Evolutionary conservation across 495 filamentous ascomycete genomes (phyloP), one percentile per base, ranked within the genome.

Genomic region (Lepraria neglecta): DNA sequence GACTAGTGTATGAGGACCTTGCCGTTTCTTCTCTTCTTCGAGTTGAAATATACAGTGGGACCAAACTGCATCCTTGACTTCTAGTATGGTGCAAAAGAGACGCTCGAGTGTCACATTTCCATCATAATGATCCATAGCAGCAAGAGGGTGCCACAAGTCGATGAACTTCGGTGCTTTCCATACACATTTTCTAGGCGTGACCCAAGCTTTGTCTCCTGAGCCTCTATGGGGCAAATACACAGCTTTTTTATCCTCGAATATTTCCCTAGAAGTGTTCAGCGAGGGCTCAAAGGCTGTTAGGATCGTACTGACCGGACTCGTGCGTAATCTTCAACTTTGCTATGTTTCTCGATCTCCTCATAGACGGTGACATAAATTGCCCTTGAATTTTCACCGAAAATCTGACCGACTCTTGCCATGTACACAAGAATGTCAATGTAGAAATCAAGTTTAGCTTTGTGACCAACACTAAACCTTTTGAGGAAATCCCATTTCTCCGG

Each of bases 151-250:
- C 24, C 17, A 63, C 3, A 11, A 12, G 6, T 9, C 12, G 60
- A 69, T 61, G 19, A 60, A 43, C 19, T 28, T 6, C 6, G 63
- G 63, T 31, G 63, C 69, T 42, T 69, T 59, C 67, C 63, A 66
- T 9, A 64, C n/a, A 38, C 65, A 69, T 3, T 48, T 0, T 24
- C 2, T 24, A 24, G 24, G 24, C 24, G 24, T 24, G 24, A 24
- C 4, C 40, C 0, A 15, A 60, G 54, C 1, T 9, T 1, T 14
- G 55, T 51, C 69, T 65, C 66, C 10, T 10, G 6, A 28, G 64
- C 58, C 7, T 24, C 14, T 62, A 30, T 17, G n/a, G 15, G 54
- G 28, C 15, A 45, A 17, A 42, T 31, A 27, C 3, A 64, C 12
- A 24, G 61, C n/a, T 9, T n/a, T 31, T 17, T 15, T 38, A 0